phyloP scores from a whole-genome alignment of 1,284 basidiomycete species.

The Earliella scabrosa region DNA sequence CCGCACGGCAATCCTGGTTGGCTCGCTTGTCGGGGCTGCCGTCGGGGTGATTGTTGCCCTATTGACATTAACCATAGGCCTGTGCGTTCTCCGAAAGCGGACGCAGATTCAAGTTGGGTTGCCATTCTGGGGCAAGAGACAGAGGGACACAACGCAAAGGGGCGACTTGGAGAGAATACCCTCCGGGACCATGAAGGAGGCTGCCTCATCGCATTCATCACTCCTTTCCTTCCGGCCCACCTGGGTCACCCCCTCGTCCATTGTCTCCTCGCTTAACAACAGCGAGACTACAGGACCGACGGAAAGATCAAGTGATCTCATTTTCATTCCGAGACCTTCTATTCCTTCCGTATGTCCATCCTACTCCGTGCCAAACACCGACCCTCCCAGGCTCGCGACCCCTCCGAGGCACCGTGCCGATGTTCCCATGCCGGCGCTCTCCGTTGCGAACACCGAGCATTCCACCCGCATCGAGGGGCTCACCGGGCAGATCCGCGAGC shows the following conservation, averaged over 20 bases:
- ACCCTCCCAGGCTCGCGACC: not conserved
- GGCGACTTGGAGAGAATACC: too few species aligned
- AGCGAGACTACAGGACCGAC: too few species aligned
- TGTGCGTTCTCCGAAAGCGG: not conserved
- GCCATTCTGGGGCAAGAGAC: not conserved
- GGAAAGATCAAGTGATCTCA: too few species aligned
- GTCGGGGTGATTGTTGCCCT: slow-evolving; percentile 3
- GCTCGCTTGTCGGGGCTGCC: not conserved
- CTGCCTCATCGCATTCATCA: not conserved
- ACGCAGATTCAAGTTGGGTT: not conserved
- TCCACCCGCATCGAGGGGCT: slow-evolving; percentile 17
- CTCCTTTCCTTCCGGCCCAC: not conserved
- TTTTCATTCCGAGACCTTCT: too few species aligned
- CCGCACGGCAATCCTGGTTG: not conserved
- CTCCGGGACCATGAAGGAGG: too few species aligned
- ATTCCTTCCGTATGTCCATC: not conserved
- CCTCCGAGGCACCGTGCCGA: slow-evolving; percentile 17
- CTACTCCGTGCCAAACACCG: not conserved
- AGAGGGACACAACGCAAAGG: not conserved
- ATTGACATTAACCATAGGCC: not conserved
- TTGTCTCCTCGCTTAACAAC: not conserved
- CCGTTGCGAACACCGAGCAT: slow-evolving; percentile 17
- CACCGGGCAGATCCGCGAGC: slow-evolving; percentile 10
- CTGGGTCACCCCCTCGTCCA: not conserved
- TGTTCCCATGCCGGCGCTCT: slow-evolving; percentile 18